A percentile compares a stretch with the other conserved stretches of the same genome.
Conservation (phyloP, 768 basidiomycete genomes). For the Mycena alexandri region DNA sequence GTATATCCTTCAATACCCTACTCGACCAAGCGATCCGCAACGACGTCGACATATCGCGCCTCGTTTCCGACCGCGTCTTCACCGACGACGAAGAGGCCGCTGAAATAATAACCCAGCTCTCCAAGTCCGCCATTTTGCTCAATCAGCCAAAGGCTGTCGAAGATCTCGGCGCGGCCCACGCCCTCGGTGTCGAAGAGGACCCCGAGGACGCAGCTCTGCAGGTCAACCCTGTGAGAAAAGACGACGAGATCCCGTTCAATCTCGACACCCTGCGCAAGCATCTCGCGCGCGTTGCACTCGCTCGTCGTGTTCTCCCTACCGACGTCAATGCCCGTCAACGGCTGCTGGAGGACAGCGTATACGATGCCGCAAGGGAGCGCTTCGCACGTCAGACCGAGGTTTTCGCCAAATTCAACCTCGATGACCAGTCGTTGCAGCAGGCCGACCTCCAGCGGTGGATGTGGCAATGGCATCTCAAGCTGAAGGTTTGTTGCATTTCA, state of each 20-base stretch:
- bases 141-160: conserved; percentile 63
- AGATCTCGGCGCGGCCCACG: conserved; percentile 69
- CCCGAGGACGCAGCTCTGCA: conserved; percentile 71
- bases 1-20: conserved; percentile 47
- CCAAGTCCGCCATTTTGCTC: conserved; percentile 70
- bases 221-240: conserved; percentile 65
- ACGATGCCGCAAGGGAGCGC: conserved; percentile 83
- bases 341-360: conserved; percentile 86
- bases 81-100: conserved; percentile 67
- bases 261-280: conserved; percentile 78
- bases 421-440: conserved; percentile 56
- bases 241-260: conserved; percentile 76
- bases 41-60: conserved; percentile 60
- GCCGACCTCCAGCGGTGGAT: conserved; percentile 80
- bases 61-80: conserved; percentile 72
- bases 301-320: conserved; percentile 72
- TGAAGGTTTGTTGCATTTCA: conserved; percentile 49
- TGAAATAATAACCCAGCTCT: conserved; percentile 66
- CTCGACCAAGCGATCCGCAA: conserved; percentile 62
- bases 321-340: conserved; percentile 83
- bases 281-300: conserved; percentile 71
- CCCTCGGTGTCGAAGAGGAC: conserved; percentile 50
- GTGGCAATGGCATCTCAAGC: conserved; percentile 85
- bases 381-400: conserved; percentile 72
- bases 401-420: conserved; percentile 71